Evolutionary conservation across 768 basidiomycete genomes (phyloP).

Genomic region (Naganishia antarctica): DNA sequence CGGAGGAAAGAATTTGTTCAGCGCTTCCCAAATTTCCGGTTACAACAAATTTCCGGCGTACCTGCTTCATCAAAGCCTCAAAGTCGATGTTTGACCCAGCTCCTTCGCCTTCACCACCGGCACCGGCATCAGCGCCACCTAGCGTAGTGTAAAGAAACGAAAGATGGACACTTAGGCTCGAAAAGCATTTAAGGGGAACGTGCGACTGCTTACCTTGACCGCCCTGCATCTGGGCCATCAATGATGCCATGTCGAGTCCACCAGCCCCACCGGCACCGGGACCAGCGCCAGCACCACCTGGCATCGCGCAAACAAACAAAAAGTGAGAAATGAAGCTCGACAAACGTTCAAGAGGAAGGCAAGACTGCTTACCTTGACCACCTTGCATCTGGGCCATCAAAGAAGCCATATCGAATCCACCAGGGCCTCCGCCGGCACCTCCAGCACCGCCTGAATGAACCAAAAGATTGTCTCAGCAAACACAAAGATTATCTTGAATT

Average conservation of each 20-base stretch:
- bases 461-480: constrained; percentile 21
- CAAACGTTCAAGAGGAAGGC: background rate
- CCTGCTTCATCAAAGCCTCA: constrained; percentile 31
- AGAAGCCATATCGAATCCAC: constrained; percentile 33
- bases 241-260: constrained; percentile 31
- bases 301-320: background rate
- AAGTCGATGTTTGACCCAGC: constrained; percentile 40
- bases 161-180: background rate
- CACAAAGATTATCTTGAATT: too few species aligned
- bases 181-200: background rate
- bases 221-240: constrained; percentile 32
- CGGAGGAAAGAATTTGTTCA: background rate
- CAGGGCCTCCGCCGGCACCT: constrained; percentile 36
- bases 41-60: background rate
- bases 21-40: background rate
- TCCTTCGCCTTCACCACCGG: constrained; percentile 24
- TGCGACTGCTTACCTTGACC: constrained; percentile 2
- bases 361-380: constrained; percentile 4
- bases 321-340: background rate
- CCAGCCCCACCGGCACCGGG: constrained; percentile 33
- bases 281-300: constrained; percentile 29
- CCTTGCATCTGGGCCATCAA: constrained; percentile 32
- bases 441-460: constrained; percentile 32
- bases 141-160: background rate
- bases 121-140: constrained; percentile 32